Evolutionary conservation across 2,329 filamentous ascomycete species (phyloP).

Genomic region (Botrytis cinerea): DNA sequence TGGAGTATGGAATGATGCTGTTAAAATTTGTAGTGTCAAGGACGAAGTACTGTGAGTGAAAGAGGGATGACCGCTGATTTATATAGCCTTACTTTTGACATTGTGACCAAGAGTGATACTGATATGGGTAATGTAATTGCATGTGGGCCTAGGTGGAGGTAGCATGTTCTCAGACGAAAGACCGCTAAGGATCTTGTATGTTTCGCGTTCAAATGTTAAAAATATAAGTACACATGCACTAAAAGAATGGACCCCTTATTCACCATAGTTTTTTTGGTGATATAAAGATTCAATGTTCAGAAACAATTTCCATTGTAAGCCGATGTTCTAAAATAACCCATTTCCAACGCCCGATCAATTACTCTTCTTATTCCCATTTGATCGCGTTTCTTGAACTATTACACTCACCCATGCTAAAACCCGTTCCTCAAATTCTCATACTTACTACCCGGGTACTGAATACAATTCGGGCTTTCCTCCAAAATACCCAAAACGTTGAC

Average conservation of each 20-base stretch:
- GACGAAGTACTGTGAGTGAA: not conserved
- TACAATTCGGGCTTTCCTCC: conserved; percentile 57
- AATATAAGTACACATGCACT: not conserved
- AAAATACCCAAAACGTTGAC: conserved; percentile 59
- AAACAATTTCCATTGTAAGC: not conserved
- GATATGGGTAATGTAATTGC: not conserved
- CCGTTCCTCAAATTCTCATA: conserved; percentile 69
- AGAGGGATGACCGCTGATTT: not conserved
- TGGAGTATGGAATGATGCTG: not conserved
- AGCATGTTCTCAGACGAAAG: not conserved
- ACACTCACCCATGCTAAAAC: conserved; percentile 48
- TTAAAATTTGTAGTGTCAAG: not conserved
- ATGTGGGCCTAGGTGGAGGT: not conserved
- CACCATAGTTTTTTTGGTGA: not conserved
- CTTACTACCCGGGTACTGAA: conserved; percentile 65
- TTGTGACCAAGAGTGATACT: not conserved
- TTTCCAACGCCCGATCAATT: not conserved
- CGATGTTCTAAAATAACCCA: not conserved
- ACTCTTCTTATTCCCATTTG: not conserved
- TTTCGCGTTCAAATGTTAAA: not conserved
- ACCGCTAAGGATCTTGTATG: not conserved
- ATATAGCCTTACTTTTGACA: not conserved
- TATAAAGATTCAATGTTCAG: not conserved
- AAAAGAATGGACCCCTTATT: not conserved
- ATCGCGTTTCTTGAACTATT: not conserved